Evolutionary conservation across 164 flowering plant genomes (phyloP), one percentile per base, ranked within the genome.

Genomic region (Macadamia tetraphylla): DNA sequence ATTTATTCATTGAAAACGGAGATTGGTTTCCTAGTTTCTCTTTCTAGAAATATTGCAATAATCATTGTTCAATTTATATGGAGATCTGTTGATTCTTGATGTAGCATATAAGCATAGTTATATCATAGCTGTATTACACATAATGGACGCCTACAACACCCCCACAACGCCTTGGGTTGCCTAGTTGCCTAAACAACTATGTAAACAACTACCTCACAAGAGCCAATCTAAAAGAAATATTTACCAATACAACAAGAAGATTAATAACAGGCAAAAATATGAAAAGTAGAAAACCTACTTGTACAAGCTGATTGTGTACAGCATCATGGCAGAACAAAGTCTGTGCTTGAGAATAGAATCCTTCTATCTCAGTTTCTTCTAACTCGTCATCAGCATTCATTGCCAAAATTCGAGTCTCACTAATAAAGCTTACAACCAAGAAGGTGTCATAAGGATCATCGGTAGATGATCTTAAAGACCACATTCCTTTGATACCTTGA

Each of bases 401-500:
- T 61, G 99, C 99, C 70, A 95, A 73, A 63, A 90, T 87, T 61
- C 98, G 84, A 5, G 99, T 92, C 78, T 95, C 99, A 76, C 87
- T 89, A 66, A 92, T 95, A 69, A 92, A 92, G 73, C 98, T 95
- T 18, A 95, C 98, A 72, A 95, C 99, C 80, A 95, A 80, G 75
- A 92, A 95, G 43, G 98, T 92, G 70, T 95, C 98, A 82, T 74
- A 84, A 11, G 85, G 87, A 78, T 95, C 99, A 73, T 95, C 93
- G 64, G 90, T 90, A 32, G 93, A 91, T 30, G 94, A 82, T 78
- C 94, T 81, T 66, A 92, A 65, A n/a, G 99, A 92, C 99, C 98
- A 95, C 97, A 95, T 90, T 58, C 99, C 98, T 87, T 92, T 95
- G 69, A 95, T 95, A 58, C 98, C 99, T 81, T 92, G 98, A 76